These are phyloP conservation scores for Bertia moriformis DNA, from an alignment of 2,329 filamentous ascomycete species.

Conservation along the genomic window DNA sequence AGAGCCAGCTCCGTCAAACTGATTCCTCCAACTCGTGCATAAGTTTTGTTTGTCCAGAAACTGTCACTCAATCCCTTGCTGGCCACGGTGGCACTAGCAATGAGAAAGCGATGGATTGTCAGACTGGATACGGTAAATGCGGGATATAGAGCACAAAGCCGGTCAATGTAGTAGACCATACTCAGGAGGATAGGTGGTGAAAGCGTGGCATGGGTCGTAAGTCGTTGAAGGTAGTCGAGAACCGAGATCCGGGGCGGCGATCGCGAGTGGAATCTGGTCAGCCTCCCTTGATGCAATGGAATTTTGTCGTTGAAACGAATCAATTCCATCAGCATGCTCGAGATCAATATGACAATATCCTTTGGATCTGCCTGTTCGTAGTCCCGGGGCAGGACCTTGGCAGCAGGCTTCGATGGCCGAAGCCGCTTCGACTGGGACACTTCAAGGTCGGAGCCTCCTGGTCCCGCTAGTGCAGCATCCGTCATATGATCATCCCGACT, in stretches of 20 bases:
- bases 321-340: constrained; percentile 54
- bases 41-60: constrained; percentile 57
- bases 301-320: constrained; percentile 51
- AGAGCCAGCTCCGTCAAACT: constrained; percentile 46
- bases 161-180: constrained; percentile 58
- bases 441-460: neutral
- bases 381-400: constrained; percentile 15
- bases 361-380: constrained; percentile 46
- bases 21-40: constrained; percentile 50
- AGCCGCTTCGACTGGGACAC: neutral
- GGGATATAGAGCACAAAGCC: constrained; percentile 48
- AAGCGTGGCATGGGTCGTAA: constrained; percentile 51
- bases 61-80: constrained; percentile 52
- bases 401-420: neutral
- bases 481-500: neutral
- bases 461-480: neutral
- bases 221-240: constrained; percentile 46
- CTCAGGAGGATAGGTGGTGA: constrained; percentile 51
- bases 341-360: constrained; percentile 45
- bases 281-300: constrained; percentile 41
- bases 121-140: constrained; percentile 52
- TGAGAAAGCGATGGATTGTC: constrained; percentile 54
- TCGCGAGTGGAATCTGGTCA: constrained; percentile 52
- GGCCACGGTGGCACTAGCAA: constrained; percentile 49
- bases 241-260: constrained; percentile 52